phyloP scores from a whole-genome alignment of 306 rosid genomes.

The Hippophae gyantsensis region DNA sequence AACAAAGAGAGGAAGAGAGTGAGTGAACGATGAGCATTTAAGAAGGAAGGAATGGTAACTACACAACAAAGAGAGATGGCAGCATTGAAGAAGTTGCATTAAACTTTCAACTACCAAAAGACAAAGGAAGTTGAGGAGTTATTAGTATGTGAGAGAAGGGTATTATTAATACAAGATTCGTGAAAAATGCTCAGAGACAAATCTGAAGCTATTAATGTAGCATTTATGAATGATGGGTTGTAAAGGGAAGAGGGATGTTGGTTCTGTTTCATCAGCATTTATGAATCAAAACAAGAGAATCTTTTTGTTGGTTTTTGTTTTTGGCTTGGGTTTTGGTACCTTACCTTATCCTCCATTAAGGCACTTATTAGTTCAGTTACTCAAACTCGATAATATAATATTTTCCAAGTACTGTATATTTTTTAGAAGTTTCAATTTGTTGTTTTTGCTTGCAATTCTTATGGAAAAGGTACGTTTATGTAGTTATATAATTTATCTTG shows the following conservation, averaged over 20 bases:
- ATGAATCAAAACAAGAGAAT: constrained; percentile 29
- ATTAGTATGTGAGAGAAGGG: constrained; percentile 41
- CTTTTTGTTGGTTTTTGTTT: constrained; percentile 22
- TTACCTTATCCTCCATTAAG: too few relatives aligned
- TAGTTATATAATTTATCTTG: too few relatives aligned
- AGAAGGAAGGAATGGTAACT: too few relatives aligned
- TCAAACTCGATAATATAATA: too few relatives aligned
- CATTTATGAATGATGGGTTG: constrained; percentile 46
- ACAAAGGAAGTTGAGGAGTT: constrained; percentile 63
- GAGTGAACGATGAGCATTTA: too few relatives aligned
- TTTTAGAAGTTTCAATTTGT: too few relatives aligned
- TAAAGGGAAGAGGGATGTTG: constrained; percentile 40
- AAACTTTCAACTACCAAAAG: constrained; percentile 57
- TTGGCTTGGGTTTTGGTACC: too few relatives aligned
- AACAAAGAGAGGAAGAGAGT: too few relatives aligned
- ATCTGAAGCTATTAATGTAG: constrained; percentile 62
- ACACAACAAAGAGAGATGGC: constrained; percentile 1
- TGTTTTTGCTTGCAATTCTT: too few relatives aligned
- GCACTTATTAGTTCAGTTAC: too few relatives aligned
- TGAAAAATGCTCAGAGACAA: constrained; percentile 56
- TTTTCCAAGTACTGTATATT: too few relatives aligned
- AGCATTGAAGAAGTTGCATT: constrained; percentile 76
- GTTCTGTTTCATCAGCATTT: constrained; percentile 65
- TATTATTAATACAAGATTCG: constrained; percentile 38
- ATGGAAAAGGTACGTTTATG: too few relatives aligned